These are phyloP conservation scores for Syzygium malaccense DNA, from an alignment of 441 rosid species.

Conservation along the genomic window DNA sequence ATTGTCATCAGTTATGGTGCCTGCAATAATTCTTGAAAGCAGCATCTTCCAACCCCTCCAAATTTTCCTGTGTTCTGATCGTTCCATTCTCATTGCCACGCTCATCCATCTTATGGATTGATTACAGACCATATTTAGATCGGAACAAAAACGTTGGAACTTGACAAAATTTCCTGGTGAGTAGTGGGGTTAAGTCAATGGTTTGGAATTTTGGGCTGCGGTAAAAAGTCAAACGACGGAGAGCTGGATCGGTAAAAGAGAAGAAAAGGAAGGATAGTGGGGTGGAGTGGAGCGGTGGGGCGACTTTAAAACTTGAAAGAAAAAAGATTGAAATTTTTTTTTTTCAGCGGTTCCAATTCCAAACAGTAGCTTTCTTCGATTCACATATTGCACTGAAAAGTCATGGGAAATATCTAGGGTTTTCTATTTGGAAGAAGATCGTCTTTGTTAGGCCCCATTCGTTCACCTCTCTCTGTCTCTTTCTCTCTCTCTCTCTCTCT, in stretches of 20 bases:
- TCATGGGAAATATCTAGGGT: neutral
- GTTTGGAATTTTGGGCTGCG: neutral
- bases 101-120: neutral
- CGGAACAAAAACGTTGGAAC: neutral
- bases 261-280: neutral
- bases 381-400: neutral
- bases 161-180: neutral
- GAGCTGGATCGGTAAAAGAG: neutral
- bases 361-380: neutral
- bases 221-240: neutral
- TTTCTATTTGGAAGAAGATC: neutral
- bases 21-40: neutral
- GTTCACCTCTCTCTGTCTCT: neutral
- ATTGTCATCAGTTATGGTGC: neutral
- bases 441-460: neutral
- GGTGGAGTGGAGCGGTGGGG: neutral
- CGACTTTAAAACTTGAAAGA: neutral
- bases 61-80: neutral
- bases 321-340: neutral
- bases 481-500: neutral
- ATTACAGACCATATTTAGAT: neutral
- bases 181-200: neutral
- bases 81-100: neutral
- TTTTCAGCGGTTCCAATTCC: neutral
- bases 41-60: neutral